A percentile compares a stretch with the other conserved stretches of the same genome.
Evolutionary conservation across 345 rosid species (phyloP).

Genomic region (Hibiscus tridactylites): DNA sequence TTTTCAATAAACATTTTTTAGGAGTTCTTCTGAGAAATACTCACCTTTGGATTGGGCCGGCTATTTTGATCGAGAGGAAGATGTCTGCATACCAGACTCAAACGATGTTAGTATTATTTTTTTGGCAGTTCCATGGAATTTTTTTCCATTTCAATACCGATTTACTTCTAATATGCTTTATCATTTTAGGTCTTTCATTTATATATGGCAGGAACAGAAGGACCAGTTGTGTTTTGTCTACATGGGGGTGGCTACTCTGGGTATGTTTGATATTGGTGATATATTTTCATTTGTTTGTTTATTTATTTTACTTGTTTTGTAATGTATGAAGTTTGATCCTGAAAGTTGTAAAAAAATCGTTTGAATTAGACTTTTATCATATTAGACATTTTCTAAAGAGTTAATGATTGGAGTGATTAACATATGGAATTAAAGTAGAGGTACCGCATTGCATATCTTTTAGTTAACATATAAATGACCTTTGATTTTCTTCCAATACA

Average conservation of each 20-base stretch:
- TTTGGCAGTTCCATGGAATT: background rate
- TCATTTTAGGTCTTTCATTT: conserved; percentile 80
- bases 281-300: too few species aligned
- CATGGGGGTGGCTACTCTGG: conserved; percentile 97
- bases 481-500: background rate
- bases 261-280: conserved; percentile 26
- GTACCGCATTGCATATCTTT: background rate
- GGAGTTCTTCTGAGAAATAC: conserved; percentile 48
- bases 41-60: conserved; percentile 61
- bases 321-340: background rate
- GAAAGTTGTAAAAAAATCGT: background rate
- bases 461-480: background rate
- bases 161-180: conserved; percentile 22
- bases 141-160: background rate
- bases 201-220: conserved; percentile 78
- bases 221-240: conserved; percentile 84
- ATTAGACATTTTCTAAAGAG: background rate
- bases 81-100: conserved; percentile 54
- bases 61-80: conserved; percentile 73
- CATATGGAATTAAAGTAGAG: background rate
- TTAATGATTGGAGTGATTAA: background rate
- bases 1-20: background rate
- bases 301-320: background rate
- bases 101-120: conserved; percentile 46
- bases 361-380: background rate